phyloP scores from a whole-genome alignment of 2,329 filamentous ascomycete genomes.

The Penicillium sclerotigenum region DNA sequence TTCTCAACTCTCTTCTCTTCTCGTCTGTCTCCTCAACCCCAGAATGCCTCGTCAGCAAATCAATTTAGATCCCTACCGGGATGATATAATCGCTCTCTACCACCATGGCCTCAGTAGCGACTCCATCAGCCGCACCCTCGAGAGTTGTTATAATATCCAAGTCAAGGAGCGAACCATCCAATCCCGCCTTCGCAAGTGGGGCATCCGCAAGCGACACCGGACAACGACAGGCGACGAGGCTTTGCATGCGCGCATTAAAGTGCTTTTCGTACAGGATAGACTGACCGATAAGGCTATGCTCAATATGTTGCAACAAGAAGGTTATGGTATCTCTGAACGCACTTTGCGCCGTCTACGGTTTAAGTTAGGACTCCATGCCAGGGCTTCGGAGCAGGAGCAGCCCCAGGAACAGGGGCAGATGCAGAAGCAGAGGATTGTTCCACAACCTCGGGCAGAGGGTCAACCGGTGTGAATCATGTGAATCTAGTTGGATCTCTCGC shows the following conservation, averaged over 20 bases:
- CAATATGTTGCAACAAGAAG: slow-evolving; percentile 21
- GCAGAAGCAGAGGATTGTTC: not conserved
- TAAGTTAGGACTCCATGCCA: slow-evolving; percentile 23
- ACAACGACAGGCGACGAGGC: slow-evolving; percentile 24
- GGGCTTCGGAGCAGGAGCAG: slow-evolving; percentile 15
- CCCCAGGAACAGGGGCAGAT: not conserved
- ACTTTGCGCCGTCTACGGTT: slow-evolving; percentile 25
- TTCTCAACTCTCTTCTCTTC: not conserved
- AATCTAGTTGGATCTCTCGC: no score
- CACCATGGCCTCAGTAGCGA: slow-evolving; percentile 24
- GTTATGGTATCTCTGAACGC: slow-evolving; percentile 26
- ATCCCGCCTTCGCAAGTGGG: slow-evolving; percentile 27
- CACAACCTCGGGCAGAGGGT: not conserved
- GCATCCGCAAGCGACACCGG: slow-evolving; percentile 25
- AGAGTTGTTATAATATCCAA: slow-evolving; percentile 24
- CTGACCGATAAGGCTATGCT: slow-evolving; percentile 27
- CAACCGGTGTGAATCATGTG: slow-evolving; percentile 6
- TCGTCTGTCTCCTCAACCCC: not conserved
- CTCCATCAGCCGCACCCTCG: slow-evolving; percentile 22
- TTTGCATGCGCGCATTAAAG: slow-evolving; percentile 22
- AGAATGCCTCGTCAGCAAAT: slow-evolving; percentile 26
- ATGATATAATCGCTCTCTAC: slow-evolving; percentile 23
- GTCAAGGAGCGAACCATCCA: slow-evolving; percentile 26
- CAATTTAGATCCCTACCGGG: slow-evolving; percentile 24
- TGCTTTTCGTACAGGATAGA: slow-evolving; percentile 22